phyloP scores from a whole-genome alignment of 2,329 filamentous ascomycete genomes.

The Penicillium janthinellum region DNA sequence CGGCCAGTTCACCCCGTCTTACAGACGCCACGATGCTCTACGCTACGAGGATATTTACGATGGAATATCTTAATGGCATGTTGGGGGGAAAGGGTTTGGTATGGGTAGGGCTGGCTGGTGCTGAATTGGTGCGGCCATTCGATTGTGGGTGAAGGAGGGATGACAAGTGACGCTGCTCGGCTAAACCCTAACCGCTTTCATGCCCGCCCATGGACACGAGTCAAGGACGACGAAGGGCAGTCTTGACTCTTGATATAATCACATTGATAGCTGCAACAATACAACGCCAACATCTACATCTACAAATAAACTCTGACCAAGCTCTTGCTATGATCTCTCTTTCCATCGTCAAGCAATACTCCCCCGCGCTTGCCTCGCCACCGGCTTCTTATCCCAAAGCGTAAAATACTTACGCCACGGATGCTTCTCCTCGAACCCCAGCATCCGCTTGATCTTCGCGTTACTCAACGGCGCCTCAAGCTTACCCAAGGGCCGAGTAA shows the following conservation, averaged over 20 bases:
- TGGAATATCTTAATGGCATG: no score
- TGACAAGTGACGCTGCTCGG: constrained; percentile 31
- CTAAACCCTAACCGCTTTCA: constrained; percentile 39
- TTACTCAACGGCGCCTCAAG: constrained; percentile 64
- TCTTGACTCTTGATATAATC: no score
- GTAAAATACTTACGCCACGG: constrained; percentile 23
- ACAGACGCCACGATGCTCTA: not conserved
- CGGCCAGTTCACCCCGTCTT: constrained; percentile 3
- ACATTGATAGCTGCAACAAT: not conserved
- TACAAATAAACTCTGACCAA: not conserved
- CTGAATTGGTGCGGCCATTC: constrained; percentile 8
- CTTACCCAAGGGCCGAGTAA: constrained; percentile 59
- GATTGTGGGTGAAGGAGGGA: constrained; percentile 26
- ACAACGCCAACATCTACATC: not conserved
- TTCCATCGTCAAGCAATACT: not conserved
- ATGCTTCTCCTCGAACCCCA: constrained; percentile 63
- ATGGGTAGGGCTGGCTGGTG: not conserved
- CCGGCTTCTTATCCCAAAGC: constrained; percentile 19
- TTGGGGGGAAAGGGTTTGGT: not conserved
- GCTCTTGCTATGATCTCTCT: no score
- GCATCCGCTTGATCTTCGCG: constrained; percentile 58
- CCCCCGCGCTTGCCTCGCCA: not conserved
- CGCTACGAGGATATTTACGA: not conserved
- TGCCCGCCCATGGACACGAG: no score
- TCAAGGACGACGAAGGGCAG: no score